Conservation (phyloP, 1,139 yeast genomes). For the Debaryomyces sp. region DNA sequence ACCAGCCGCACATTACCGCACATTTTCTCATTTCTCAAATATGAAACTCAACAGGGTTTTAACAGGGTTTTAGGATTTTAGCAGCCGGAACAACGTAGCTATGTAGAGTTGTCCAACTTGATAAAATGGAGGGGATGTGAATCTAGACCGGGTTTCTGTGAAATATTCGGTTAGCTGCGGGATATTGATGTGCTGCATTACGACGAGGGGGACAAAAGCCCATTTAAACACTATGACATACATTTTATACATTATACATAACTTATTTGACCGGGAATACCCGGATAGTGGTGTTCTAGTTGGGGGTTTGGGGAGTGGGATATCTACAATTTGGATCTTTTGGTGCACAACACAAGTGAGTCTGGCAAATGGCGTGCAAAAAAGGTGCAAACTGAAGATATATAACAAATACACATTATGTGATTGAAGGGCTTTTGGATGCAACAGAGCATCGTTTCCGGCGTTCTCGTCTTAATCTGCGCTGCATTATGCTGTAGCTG, state of each 20-base stretch:
- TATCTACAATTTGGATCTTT: neutral
- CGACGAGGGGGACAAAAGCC: neutral
- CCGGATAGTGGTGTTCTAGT: neutral
- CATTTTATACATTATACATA: neutral
- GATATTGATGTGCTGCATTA: neutral
- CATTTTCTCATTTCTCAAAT: no score
- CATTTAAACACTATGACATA: neutral
- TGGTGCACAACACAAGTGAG: neutral
- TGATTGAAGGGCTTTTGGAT: neutral
- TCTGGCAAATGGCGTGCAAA: no score
- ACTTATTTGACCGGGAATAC: neutral
- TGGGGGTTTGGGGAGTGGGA: neutral
- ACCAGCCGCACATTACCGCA: neutral
- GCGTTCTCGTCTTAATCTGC: slow-evolving; percentile 69
- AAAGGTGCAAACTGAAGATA: neutral
- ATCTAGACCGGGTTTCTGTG: neutral
- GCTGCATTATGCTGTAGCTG: slow-evolving; percentile 79
- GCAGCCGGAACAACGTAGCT: no score
- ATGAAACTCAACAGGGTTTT: no score
- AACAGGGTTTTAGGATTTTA: no score
- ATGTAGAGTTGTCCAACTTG: no score
- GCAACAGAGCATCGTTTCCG: slow-evolving; percentile 24
- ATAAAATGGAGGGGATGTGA: no score
- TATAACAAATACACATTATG: neutral
- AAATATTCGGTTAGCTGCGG: neutral